These are phyloP conservation scores for Fagus crenata DNA, from an alignment of 306 rosid species.

Conservation along the genomic window DNA sequence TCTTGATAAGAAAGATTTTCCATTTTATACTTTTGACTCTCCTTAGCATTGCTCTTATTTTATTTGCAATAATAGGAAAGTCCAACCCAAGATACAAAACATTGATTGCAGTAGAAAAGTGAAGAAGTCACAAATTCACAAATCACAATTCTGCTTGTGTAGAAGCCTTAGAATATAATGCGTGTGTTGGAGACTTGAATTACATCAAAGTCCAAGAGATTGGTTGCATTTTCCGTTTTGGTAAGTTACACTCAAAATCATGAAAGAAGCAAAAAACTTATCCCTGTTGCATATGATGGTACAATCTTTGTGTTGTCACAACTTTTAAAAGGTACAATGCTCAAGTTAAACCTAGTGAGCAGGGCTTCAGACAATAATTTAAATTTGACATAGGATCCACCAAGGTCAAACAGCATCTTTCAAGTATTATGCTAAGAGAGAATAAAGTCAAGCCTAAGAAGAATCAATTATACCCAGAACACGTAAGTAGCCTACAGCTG, in stretches of 20 bases:
- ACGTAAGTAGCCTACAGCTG: not conserved
- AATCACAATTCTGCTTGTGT: not conserved
- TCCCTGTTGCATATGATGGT: not conserved
- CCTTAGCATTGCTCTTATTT: not conserved
- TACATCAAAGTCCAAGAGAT: not conserved
- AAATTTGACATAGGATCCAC: not conserved
- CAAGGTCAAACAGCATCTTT: not conserved
- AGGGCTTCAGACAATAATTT: not conserved
- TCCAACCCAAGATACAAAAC: not conserved
- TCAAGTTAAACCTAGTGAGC: slow-evolving; percentile 8
- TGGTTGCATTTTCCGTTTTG: fast-evolving
- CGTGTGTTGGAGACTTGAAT: not conserved
- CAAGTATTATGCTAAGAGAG: slow-evolving; percentile 5
- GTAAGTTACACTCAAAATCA: not conserved
- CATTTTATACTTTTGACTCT: not conserved
- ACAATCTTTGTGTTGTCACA: slow-evolving; percentile 14
- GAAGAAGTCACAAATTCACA: not conserved
- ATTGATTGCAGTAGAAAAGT: not conserved
- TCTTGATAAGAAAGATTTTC: not conserved
- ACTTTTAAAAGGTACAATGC: slow-evolving; percentile 13
- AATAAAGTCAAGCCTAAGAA: slow-evolving; percentile 5
- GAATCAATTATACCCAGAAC: slow-evolving; percentile 7
- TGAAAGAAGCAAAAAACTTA: not conserved
- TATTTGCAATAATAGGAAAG: not conserved
- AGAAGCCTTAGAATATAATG: not conserved